These are phyloP conservation scores for Stagonosporopsis rhizophila DNA, from an alignment of 2,329 filamentous ascomycete genomes.

Conservation along the genomic window DNA sequence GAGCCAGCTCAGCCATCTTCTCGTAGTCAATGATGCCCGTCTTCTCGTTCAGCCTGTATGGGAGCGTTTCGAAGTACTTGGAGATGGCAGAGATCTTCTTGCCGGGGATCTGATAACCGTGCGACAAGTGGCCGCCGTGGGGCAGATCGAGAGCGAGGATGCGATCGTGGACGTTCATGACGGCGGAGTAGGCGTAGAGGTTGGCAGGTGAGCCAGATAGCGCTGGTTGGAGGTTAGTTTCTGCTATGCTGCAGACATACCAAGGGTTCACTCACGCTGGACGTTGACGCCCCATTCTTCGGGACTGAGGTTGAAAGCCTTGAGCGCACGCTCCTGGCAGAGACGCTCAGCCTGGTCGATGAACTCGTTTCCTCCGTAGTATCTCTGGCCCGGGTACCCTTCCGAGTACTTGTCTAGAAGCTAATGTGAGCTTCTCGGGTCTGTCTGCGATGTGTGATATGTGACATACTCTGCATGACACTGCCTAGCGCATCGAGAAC, in stretches of 20 bases:
- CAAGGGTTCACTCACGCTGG: constrained; percentile 66
- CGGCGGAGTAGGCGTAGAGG: constrained; percentile 86
- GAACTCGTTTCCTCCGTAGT: constrained; percentile 99
- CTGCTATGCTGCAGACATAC: not conserved
- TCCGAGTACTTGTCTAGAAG: constrained; percentile 94
- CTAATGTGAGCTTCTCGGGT: constrained; percentile 31
- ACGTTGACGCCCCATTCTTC: constrained; percentile 99
- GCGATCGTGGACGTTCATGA: constrained; percentile 90
- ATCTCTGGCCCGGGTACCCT: constrained; percentile 96
- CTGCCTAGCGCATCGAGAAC: constrained; percentile 94
- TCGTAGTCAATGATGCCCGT: constrained; percentile 99
- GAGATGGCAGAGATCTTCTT: constrained; percentile 89
- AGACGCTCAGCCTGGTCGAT: constrained; percentile 96
- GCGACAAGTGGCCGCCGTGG: constrained; percentile 93
- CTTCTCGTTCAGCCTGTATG: constrained; percentile 86
- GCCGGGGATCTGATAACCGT: constrained; percentile 94
- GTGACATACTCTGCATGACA: constrained; percentile 52
- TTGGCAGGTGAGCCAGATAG: constrained; percentile 81
- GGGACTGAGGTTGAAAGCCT: constrained; percentile 85
- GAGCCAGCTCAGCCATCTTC: constrained; percentile 84
- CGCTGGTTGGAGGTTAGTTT: constrained; percentile 57
- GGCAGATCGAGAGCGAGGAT: constrained; percentile 97
- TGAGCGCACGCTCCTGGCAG: constrained; percentile 91
- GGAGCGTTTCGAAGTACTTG: constrained; percentile 99
- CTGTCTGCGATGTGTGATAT: constrained; percentile 67